phyloP scores from a whole-genome alignment of 306 rosid genomes.

The Benincasa hispida region DNA sequence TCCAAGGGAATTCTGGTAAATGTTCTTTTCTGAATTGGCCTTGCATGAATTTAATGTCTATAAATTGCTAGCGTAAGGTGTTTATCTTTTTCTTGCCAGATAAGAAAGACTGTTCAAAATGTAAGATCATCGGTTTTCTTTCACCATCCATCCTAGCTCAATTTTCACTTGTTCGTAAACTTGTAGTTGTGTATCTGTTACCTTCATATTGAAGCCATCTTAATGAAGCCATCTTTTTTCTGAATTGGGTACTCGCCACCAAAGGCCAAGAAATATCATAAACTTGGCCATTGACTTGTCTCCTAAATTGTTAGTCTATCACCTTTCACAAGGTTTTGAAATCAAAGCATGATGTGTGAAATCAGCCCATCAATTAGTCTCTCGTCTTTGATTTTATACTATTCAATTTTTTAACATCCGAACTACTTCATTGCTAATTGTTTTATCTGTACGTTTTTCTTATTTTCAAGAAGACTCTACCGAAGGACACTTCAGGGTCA shows the following conservation, averaged over 20 bases:
- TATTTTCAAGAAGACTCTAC: slow-evolving; percentile 36
- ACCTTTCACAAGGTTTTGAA: not conserved
- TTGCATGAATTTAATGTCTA: not conserved
- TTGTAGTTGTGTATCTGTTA: not conserved
- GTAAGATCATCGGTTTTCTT: not conserved
- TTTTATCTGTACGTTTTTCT: not conserved
- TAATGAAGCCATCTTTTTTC: not conserved
- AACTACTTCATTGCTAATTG: not conserved
- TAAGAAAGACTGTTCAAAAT: not conserved
- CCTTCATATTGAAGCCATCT: not conserved
- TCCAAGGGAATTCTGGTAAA: slow-evolving; percentile 59
- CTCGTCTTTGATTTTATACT: not conserved
- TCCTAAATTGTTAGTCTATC: not conserved
- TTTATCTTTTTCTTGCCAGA: not conserved
- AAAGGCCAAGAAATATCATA: not conserved
- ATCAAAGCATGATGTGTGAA: not conserved
- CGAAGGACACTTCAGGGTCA: slow-evolving; percentile 70
- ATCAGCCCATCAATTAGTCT: not conserved
- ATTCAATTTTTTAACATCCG: not conserved
- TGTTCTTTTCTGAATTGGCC: not conserved
- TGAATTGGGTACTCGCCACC: not conserved
- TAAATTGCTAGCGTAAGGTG: not conserved
- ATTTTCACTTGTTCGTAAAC: not conserved
- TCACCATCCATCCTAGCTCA: not conserved
- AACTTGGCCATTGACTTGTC: not conserved